Conservation (phyloP, 2,329 filamentous ascomycete genomes). For the Penicillium rolfsii region DNA sequence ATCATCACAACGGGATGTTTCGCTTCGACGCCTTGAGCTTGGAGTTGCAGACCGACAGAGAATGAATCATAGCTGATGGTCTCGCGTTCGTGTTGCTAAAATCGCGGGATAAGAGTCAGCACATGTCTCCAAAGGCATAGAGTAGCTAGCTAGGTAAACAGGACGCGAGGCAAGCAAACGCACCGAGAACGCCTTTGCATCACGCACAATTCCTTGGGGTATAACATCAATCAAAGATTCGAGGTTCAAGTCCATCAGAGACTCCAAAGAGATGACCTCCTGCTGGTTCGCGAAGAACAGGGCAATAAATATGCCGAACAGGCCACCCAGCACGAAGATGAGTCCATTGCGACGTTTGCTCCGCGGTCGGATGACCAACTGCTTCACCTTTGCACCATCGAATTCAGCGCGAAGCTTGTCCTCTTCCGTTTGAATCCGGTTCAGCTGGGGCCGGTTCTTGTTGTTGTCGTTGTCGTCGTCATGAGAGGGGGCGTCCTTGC, state of each 20-base stretch:
- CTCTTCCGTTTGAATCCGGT: conserved; percentile 22
- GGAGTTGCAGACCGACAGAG: conserved; percentile 81
- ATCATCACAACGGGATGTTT: conserved; percentile 95
- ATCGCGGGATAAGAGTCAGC: conserved; percentile 14
- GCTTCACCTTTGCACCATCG: conserved; percentile 26
- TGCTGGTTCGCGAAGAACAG: conserved; percentile 88
- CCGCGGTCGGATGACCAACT: conserved; percentile 43
- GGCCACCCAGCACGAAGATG: conserved; percentile 82
- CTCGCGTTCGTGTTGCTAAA: conserved; percentile 77
- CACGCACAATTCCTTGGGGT: conserved; percentile 80
- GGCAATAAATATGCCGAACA: conserved; percentile 88
- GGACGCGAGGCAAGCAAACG: conserved; percentile 2
- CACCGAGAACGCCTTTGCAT: conserved; percentile 85
- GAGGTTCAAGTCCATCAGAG: conserved; percentile 71
- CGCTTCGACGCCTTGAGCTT: conserved; percentile 76
- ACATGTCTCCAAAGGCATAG: not conserved
- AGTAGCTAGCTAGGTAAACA: conserved; percentile 6
- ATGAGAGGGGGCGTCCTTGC: conserved; percentile 39
- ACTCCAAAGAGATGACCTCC: conserved; percentile 84
- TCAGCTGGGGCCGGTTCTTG: conserved; percentile 1
- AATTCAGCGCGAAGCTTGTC: conserved; percentile 27
- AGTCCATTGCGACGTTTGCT: conserved; percentile 77
- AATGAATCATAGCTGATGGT: conserved; percentile 93
- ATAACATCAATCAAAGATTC: conserved; percentile 85
- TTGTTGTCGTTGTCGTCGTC: conserved; percentile 28